Evolutionary conservation across 2,329 filamentous ascomycete genomes (phyloP).

Genomic region (Blastomyces silverae): DNA sequence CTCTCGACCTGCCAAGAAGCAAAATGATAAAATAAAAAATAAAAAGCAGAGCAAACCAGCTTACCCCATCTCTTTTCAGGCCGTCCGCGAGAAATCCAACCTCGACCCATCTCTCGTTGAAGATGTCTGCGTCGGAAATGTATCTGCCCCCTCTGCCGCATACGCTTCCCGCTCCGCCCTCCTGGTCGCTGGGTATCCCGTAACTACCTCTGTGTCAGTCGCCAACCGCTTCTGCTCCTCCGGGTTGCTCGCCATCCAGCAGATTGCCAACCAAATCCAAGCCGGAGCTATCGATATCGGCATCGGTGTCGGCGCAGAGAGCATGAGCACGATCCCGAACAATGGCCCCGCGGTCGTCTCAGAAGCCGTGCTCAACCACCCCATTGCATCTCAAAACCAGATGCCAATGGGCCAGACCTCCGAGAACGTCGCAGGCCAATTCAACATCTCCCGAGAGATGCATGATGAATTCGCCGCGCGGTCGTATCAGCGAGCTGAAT

Average conservation of each 20-base stretch:
- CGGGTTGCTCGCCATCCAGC: conserved; percentile 80
- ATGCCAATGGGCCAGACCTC: conserved; percentile 88
- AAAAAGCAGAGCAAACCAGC: neutral
- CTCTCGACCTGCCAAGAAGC: neutral
- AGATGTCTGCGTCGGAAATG: conserved; percentile 81
- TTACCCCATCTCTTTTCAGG: conserved; percentile 39
- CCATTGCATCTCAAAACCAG: conserved; percentile 80
- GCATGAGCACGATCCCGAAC: conserved; percentile 83
- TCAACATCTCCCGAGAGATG: conserved; percentile 57
- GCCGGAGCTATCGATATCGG: conserved; percentile 86
- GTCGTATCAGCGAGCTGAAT: conserved; percentile 77
- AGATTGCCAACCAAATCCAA: conserved; percentile 85
- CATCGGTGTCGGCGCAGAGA: conserved; percentile 85
- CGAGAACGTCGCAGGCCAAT: conserved; percentile 84
- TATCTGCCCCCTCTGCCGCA: conserved; percentile 79
- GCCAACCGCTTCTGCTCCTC: conserved; percentile 89
- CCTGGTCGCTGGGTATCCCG: conserved; percentile 79
- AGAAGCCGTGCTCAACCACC: conserved; percentile 65
- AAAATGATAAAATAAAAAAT: neutral
- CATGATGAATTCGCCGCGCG: conserved; percentile 81
- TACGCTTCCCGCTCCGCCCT: conserved; percentile 85
- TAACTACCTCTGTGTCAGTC: conserved; percentile 67
- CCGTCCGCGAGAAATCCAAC: conserved; percentile 70
- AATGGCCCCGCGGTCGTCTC: conserved; percentile 76
- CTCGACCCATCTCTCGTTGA: conserved; percentile 82